Evolutionary conservation across 768 basidiomycete genomes (phyloP), one percentile per base, ranked within the genome.

Genomic region (Kwoniella dejecticola): DNA sequence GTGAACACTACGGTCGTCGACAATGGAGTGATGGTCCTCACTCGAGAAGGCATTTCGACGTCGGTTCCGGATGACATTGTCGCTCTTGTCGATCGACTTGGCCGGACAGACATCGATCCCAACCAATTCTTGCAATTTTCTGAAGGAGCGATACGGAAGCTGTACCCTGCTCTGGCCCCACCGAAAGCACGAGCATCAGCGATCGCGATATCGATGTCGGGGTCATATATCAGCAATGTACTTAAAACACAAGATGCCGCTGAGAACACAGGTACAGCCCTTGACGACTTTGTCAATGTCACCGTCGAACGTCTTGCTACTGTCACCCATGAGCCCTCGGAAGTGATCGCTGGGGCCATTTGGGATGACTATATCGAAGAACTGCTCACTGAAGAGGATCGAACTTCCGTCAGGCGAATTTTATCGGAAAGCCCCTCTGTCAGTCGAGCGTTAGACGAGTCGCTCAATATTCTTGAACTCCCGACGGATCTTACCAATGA

Each of bases 11-110:
- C 67, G 1, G 17, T 65, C 2, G n/a, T 57, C 24, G 42, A 65
- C 24, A 54, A 65, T 27, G 76, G 74, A 15, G 70, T 84, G 30
- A 79, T 88, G 27, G 76, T 90, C 52, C 77, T 91, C 15, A 52
- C 65, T 13, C 57, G 72, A 29, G 74, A 75, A 30, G 71, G 74
- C 2, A 4, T 67, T n/a, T 54, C 57, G 1, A 41, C 44, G 3
- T 36, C 59, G 2, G 38, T 68, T 2, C 49, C 57, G 0, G 52
- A 68, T 26, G 74, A 75, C 33, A 31, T 44, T 7, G 61, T 52
- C 2, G 55, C 52, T 12, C 29, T 75, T 5, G 33, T 71, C 2
- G 57, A 36, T 4, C 27, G 52, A 41, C 46, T 70, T 12, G 67
- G 46, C 3, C 33, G 31, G 11, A 29, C 56, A 4, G 59, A 64